A percentile compares a stretch with the other conserved stretches of the same genome.
phyloP scores from a whole-genome alignment of 2,329 filamentous ascomycete genomes.

The Plectosphaerella plurivora region DNA sequence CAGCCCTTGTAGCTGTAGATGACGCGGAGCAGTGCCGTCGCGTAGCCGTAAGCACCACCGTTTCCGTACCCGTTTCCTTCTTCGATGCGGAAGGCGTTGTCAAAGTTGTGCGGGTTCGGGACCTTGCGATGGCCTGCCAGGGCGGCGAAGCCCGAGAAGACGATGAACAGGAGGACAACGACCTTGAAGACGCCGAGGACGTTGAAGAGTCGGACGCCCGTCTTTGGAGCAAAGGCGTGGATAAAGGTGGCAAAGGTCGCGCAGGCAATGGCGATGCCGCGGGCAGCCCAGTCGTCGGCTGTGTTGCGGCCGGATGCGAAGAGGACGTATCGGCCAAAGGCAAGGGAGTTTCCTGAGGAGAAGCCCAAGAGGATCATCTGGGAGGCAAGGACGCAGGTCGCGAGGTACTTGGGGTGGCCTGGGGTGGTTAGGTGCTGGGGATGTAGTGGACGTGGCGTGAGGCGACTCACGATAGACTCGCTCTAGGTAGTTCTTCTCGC shows the following conservation, averaged over 20 bases:
- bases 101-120: constrained; percentile 51
- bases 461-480: constrained; percentile 45
- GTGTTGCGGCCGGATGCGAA: constrained; percentile 44
- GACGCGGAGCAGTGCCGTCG: constrained; percentile 53
- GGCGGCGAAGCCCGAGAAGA: constrained; percentile 55
- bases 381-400: constrained; percentile 54
- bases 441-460: not conserved
- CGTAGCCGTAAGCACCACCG: constrained; percentile 48
- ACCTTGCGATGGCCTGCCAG: constrained; percentile 45
- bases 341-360: constrained; percentile 53
- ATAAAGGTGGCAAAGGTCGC: constrained; percentile 50
- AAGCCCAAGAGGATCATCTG: constrained; percentile 61
- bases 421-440: not conserved
- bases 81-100: constrained; percentile 46
- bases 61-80: constrained; percentile 38
- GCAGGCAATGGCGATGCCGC: constrained; percentile 50
- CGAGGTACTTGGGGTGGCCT: constrained; percentile 49
- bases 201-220: constrained; percentile 56
- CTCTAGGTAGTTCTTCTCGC: constrained; percentile 64
- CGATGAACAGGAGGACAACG: constrained; percentile 53
- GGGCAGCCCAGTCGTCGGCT: constrained; percentile 50
- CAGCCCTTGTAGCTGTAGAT: constrained; percentile 61
- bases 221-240: constrained; percentile 49
- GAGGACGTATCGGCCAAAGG: constrained; percentile 55
- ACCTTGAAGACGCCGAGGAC: constrained; percentile 58